Conservation (phyloP, 306 rosid species). For the Glycyrrhiza uralensis region DNA sequence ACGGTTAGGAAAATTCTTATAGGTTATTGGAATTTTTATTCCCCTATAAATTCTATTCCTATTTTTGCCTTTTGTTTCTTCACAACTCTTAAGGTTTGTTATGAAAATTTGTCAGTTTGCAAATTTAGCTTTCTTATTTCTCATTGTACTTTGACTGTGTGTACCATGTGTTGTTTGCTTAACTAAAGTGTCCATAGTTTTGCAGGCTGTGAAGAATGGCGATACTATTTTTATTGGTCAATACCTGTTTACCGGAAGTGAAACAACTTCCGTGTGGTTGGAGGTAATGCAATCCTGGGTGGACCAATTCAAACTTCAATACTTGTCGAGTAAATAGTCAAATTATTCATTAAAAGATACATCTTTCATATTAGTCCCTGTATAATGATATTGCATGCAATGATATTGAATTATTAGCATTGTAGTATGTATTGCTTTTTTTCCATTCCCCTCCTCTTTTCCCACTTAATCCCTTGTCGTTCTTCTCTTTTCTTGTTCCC, state of each 20-base stretch:
- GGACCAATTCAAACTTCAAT: not conserved
- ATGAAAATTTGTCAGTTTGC: not conserved
- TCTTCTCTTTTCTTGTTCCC: not conserved
- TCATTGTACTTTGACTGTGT: not conserved
- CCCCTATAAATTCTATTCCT: too few species aligned
- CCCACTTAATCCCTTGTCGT: too few species aligned
- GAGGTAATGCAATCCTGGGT: slow-evolving; percentile 32
- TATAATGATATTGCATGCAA: too few species aligned
- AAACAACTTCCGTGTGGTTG: slow-evolving; percentile 36
- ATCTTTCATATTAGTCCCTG: not conserved
- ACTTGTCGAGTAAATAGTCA: not conserved
- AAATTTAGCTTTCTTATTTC: not conserved
- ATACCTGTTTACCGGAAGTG: slow-evolving; percentile 37
- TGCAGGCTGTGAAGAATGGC: slow-evolving; percentile 40
- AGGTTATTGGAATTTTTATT: too few species aligned
- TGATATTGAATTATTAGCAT: too few species aligned
- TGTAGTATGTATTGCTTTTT: too few species aligned
- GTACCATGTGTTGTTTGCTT: not conserved
- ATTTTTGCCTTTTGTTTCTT: not conserved
- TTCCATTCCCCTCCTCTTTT: too few species aligned
- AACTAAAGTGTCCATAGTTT: not conserved
- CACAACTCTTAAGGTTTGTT: not conserved
- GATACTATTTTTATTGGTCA: slow-evolving; percentile 35
- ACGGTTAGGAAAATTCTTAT: too few species aligned
- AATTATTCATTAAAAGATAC: not conserved